phyloP scores from a whole-genome alignment of 176 grass and related monocot species.

The Eleusine indica region DNA sequence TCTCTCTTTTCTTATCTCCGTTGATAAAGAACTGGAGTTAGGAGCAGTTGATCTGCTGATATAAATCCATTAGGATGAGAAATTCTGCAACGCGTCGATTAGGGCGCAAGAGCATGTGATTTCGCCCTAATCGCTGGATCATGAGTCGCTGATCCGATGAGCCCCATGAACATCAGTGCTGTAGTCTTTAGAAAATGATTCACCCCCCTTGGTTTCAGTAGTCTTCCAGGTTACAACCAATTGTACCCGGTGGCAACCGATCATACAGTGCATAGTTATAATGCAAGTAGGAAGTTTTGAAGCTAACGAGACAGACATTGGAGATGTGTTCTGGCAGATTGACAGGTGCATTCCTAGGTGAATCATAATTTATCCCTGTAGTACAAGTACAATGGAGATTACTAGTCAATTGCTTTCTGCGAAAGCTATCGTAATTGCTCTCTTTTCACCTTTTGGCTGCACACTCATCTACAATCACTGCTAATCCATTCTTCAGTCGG shows the following conservation, averaged over 20 bases:
- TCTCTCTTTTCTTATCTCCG: neutral
- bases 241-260: neutral
- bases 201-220: conserved; percentile 1
- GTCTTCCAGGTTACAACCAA: conserved; percentile 7
- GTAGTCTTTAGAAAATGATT: conserved; percentile 7
- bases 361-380: neutral
- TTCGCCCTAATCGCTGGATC: conserved; percentile 19
- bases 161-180: neutral
- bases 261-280: neutral
- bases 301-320: conserved; percentile 21
- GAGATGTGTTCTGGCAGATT: conserved; percentile 8
- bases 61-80: conserved; percentile 2
- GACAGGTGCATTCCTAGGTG: neutral
- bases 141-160: neutral
- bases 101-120: conserved; percentile 31
- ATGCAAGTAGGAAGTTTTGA: conserved; percentile 5
- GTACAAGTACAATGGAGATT: conserved; percentile 13
- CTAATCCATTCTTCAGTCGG: conserved; percentile 30
- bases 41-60: neutral
- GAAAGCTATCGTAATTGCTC: conserved; percentile 35
- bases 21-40: neutral
- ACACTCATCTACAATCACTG: conserved; percentile 40
- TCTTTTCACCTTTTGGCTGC: conserved; percentile 28
- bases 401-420: conserved; percentile 30
- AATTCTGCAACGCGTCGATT: conserved; percentile 24